A percentile compares a stretch with the other conserved stretches of the same genome.
phyloP scores from a whole-genome alignment of 345 rosid genomes.

The Citrus hindsii region DNA sequence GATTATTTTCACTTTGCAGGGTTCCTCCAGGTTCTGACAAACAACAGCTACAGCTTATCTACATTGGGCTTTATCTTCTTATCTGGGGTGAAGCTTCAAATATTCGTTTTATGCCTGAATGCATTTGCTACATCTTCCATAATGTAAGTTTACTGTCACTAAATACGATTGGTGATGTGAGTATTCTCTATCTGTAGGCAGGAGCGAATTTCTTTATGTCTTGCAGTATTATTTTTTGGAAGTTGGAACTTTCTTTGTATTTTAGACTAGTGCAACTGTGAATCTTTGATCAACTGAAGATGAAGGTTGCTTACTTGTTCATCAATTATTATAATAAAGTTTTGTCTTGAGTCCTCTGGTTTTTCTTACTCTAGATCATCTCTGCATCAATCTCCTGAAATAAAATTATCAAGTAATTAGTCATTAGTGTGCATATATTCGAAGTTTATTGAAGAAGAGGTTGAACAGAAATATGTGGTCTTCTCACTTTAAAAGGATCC shows the following conservation, averaged over 20 bases:
- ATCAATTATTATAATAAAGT: background rate
- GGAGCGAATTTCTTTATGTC: slow-evolving; percentile 1
- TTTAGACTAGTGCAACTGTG: background rate
- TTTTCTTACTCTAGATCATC: background rate
- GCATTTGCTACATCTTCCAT: slow-evolving; percentile 97
- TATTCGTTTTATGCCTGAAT: slow-evolving; percentile 97
- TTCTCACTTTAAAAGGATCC: background rate
- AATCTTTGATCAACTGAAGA: background rate
- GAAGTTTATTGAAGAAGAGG: background rate
- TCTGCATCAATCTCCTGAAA: background rate
- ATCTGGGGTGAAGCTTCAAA: slow-evolving; percentile 99
- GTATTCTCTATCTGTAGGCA: background rate
- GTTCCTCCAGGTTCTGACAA: slow-evolving; percentile 34
- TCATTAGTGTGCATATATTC: background rate
- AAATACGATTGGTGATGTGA: background rate
- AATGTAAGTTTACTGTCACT: slow-evolving; percentile 42
- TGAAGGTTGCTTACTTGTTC: background rate
- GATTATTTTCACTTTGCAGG: slow-evolving; percentile 42
- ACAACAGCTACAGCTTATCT: slow-evolving; percentile 70
- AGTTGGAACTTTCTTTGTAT: background rate
- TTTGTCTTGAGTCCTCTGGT: background rate
- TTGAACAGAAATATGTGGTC: background rate
- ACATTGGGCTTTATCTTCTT: slow-evolving; percentile 83
- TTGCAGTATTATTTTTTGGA: slow-evolving; percentile 2
- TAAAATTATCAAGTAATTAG: background rate